These are phyloP conservation scores for Aspergillus brasiliensis DNA, from an alignment of 2,329 filamentous ascomycete genomes.

Conservation along the genomic window DNA sequence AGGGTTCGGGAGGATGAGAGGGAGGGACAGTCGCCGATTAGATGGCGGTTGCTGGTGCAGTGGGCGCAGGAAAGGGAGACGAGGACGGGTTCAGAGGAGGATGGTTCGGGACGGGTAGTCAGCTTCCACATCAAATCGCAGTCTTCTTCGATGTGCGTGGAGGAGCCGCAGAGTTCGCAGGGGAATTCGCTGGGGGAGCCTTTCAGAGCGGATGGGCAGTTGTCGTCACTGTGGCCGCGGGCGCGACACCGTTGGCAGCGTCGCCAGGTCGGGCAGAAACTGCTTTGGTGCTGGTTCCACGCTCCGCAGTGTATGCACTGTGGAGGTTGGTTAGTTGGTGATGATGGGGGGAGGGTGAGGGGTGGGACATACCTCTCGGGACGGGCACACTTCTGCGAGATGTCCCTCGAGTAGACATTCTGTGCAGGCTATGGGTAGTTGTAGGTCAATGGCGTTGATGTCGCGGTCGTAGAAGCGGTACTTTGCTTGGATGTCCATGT, in stretches of 20 bases:
- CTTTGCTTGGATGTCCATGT: constrained; percentile 44
- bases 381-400: constrained; percentile 45
- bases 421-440: constrained; percentile 44
- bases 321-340: constrained; percentile 1
- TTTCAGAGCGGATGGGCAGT: constrained; percentile 62
- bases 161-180: constrained; percentile 63
- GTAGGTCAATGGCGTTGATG: constrained; percentile 43
- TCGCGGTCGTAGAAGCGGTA: constrained; percentile 44
- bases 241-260: constrained; percentile 61
- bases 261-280: constrained; percentile 43
- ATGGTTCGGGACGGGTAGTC: constrained; percentile 26
- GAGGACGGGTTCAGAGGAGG: constrained; percentile 32
- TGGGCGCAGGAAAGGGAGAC: constrained; percentile 49
- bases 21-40: constrained; percentile 48
- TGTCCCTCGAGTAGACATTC: constrained; percentile 48
- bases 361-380: constrained; percentile 40
- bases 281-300: constrained; percentile 44
- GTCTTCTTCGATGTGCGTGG: constrained; percentile 59
- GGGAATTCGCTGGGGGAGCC: constrained; percentile 55
- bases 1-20: constrained; percentile 26
- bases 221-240: constrained; percentile 57
- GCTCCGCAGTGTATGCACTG: constrained; percentile 48
- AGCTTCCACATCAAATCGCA: constrained; percentile 63
- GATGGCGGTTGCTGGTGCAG: constrained; percentile 46
- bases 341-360: not conserved